Percentiles rank a stretch among this genome's conserved stretches.
Evolutionary conservation across 2,329 filamentous ascomycete species (phyloP).

Genomic region (Aspergillus sp.): DNA sequence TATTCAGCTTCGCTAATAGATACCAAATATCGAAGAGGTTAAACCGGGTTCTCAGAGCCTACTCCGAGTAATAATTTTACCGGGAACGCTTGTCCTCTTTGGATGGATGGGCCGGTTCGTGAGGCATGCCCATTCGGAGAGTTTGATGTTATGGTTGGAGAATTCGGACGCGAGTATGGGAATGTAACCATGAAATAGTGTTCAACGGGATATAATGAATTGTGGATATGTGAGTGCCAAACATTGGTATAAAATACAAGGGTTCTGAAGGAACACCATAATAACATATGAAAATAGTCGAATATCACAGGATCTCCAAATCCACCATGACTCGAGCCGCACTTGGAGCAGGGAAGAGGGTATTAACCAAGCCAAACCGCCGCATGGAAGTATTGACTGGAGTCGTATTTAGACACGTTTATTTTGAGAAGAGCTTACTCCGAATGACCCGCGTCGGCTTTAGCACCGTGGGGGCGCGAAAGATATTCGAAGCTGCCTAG

Average conservation of each 20-base stretch:
- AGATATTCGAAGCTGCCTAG: neutral
- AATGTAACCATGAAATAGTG: neutral
- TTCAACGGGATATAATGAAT: neutral
- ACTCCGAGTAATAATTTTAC: too few species aligned
- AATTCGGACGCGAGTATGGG: neutral
- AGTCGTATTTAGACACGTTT: neutral
- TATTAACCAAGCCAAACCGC: neutral
- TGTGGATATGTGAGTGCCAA: neutral
- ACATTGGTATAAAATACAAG: neutral
- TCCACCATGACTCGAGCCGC: too few species aligned
- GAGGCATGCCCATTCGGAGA: neutral
- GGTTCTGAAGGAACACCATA: too few species aligned
- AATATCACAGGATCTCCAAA: too few species aligned
- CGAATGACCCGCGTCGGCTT: neutral
- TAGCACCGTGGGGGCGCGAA: neutral
- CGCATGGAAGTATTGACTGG: neutral
- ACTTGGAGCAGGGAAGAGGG: neutral
- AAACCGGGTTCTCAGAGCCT: too few species aligned
- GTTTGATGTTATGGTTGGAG: neutral
- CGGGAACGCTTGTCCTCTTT: neutral
- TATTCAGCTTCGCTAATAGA: too few species aligned
- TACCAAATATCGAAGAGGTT: too few species aligned
- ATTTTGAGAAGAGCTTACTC: neutral
- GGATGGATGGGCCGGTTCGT: neutral
- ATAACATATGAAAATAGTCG: too few species aligned